A percentile compares a stretch with the other conserved stretches of the same genome.
Conservation (phyloP, 306 rosid species). For the Parietaria judaica region DNA sequence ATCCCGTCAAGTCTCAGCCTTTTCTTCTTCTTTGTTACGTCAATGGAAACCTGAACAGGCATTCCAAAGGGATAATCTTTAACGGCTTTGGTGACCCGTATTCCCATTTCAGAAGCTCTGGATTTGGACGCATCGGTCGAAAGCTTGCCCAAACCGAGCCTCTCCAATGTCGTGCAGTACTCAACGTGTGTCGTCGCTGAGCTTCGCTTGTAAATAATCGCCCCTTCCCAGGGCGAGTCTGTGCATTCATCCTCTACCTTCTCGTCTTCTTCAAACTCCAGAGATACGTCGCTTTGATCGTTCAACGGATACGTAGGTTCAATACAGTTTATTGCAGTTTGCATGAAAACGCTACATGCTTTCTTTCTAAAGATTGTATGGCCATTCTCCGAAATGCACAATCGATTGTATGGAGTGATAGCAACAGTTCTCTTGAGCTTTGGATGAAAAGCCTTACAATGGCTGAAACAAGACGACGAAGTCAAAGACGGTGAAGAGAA, state of each 20-base stretch:
- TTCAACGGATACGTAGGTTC: slow-evolving; percentile 24
- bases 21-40: slow-evolving; percentile 58
- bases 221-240: slow-evolving; percentile 85
- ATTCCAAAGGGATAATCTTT: slow-evolving; percentile 75
- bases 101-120: slow-evolving; percentile 74
- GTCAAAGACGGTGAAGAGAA: slow-evolving; percentile 30
- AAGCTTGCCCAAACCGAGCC: slow-evolving; percentile 65
- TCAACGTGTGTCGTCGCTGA: slow-evolving; percentile 54
- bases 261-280: slow-evolving; percentile 38
- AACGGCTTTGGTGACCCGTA: slow-evolving; percentile 63
- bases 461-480: slow-evolving; percentile 31
- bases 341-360: slow-evolving; percentile 14
- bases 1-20: slow-evolving; percentile 91
- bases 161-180: slow-evolving; percentile 91
- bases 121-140: slow-evolving; percentile 62
- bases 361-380: slow-evolving; percentile 14
- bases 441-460: slow-evolving; percentile 17
- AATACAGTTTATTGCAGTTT: slow-evolving; percentile 27
- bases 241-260: slow-evolving; percentile 37
- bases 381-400: slow-evolving; percentile 11
- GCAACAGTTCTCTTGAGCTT: slow-evolving; percentile 20
- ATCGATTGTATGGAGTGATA: slow-evolving; percentile 10
- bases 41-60: slow-evolving; percentile 85
- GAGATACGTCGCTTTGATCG: slow-evolving; percentile 24
- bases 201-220: slow-evolving; percentile 68